A percentile compares a stretch with the other conserved stretches of the same genome.
Evolutionary conservation across 2,329 filamentous ascomycete genomes (phyloP).

Genomic region (Alternaria sp.): DNA sequence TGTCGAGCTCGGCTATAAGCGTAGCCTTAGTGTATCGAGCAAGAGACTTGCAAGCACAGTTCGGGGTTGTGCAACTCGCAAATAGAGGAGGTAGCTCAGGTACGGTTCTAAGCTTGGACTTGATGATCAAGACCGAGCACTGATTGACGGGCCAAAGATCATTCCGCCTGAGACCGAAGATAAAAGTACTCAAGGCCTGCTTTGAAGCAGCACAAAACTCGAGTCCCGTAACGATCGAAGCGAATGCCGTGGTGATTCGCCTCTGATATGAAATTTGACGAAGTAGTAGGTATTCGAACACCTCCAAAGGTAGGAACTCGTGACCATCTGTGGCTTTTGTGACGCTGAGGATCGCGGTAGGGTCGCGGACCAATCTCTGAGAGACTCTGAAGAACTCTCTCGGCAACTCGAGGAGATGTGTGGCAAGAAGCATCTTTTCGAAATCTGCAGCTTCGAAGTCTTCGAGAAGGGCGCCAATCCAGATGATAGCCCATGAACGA

Average conservation of each 20-base stretch:
- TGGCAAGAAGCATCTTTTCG: conserved; percentile 1
- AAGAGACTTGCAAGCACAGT: background rate
- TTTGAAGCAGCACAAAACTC: no score
- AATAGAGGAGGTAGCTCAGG: background rate
- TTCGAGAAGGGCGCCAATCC: background rate
- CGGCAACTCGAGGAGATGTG: conserved; percentile 16
- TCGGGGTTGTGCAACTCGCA: no score
- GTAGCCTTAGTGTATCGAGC: background rate
- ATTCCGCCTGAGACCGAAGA: no score
- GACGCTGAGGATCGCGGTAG: background rate
- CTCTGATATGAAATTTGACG: background rate
- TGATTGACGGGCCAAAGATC: background rate
- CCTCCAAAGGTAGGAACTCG: background rate
- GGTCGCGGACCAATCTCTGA: background rate
- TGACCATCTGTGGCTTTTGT: background rate
- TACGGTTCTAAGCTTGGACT: background rate
- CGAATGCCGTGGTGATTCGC: background rate
- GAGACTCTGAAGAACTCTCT: conserved; percentile 1
- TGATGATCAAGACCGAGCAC: background rate
- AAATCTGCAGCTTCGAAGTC: background rate
- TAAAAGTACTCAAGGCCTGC: no score
- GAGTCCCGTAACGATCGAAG: background rate
- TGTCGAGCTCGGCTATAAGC: background rate
- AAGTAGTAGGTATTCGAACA: background rate
- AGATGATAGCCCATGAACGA: conserved; percentile 15